Conservation (phyloP, 306 rosid genomes). For the Pueraria montana region DNA sequence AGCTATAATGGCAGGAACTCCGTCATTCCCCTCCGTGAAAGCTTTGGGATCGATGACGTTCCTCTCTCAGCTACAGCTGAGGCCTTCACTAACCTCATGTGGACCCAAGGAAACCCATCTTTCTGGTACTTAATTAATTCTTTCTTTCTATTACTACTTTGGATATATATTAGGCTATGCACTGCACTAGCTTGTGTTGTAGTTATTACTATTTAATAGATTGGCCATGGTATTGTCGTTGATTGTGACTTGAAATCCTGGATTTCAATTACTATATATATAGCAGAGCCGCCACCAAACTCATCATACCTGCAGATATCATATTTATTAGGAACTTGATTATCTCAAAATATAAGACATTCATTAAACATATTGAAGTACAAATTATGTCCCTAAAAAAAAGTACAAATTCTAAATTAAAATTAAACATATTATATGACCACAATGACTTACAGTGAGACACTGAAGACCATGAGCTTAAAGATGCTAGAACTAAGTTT, state of each 20-base stretch:
- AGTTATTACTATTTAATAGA: not conserved
- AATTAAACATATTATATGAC: no score
- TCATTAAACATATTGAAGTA: no score
- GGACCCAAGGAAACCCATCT: slow-evolving; percentile 63
- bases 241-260: not conserved
- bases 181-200: slow-evolving; percentile 64
- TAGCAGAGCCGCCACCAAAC: no score
- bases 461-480: slow-evolving; percentile 46
- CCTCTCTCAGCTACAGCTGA: not conserved
- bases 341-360: no score
- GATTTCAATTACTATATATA: not conserved
- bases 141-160: no score
- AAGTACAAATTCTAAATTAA: no score
- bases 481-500: slow-evolving; percentile 49
- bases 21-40: slow-evolving; percentile 46
- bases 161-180: no score
- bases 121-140: slow-evolving; percentile 59
- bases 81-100: slow-evolving; percentile 64
- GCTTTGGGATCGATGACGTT: slow-evolving; percentile 60
- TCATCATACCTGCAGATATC: no score
- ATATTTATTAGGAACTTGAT: no score
- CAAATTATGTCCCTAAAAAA: no score
- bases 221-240: not conserved
- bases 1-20: slow-evolving; percentile 49
- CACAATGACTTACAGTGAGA: slow-evolving; percentile 47